phyloP scores from a whole-genome alignment of 2,329 filamentous ascomycete species.

The Penicillium hesseltinei region DNA sequence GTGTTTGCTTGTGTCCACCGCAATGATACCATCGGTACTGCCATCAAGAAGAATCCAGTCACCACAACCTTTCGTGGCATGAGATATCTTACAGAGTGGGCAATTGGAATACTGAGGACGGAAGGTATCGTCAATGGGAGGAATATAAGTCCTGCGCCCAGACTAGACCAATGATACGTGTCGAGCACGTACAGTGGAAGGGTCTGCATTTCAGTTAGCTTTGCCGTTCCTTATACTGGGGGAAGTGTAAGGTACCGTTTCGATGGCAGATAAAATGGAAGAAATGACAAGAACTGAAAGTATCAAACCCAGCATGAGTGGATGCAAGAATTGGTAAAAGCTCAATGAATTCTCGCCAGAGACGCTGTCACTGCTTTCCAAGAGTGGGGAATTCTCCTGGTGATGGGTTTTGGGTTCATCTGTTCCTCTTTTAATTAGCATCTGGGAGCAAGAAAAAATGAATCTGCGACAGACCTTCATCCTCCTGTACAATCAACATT shows the following conservation, averaged over 20 bases:
- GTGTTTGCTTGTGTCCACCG: not conserved
- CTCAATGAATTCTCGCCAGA: not conserved
- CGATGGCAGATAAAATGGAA: not conserved
- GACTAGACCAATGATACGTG: not conserved
- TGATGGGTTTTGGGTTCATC: not conserved
- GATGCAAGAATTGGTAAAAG: not conserved
- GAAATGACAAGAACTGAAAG: not conserved
- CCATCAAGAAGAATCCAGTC: not conserved
- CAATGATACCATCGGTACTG: not conserved
- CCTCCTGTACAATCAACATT: not conserved
- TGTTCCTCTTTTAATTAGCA: not conserved
- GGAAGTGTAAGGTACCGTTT: not conserved
- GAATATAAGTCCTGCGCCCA: not conserved
- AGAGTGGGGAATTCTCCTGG: not conserved
- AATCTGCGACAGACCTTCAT: not conserved
- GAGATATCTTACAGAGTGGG: not conserved
- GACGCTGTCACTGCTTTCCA: not conserved
- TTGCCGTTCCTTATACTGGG: not conserved
- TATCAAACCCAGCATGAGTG: not conserved
- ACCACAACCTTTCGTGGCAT: not conserved
- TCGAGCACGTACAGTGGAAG: not conserved
- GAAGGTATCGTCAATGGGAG: not conserved
- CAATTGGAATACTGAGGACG: not conserved
- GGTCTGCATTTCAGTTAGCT: not conserved
- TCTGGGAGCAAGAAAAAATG: not conserved